phyloP scores from a whole-genome alignment of 768 basidiomycete genomes.

The Kondoa subrosea region DNA sequence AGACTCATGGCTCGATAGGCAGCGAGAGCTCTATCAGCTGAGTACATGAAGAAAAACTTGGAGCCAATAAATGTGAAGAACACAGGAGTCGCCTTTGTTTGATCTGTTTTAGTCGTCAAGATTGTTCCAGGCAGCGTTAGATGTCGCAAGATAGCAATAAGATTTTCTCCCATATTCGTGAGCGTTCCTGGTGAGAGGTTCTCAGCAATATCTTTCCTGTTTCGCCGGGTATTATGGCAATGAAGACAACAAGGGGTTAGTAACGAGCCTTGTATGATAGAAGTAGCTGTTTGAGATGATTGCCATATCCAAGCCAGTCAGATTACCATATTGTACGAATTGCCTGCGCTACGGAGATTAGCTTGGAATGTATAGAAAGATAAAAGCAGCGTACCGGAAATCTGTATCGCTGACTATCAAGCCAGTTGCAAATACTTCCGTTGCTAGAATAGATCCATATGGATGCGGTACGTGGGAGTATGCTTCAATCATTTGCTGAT shows the following conservation, averaged over 20 bases:
- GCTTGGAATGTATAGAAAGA: too few relatives aligned
- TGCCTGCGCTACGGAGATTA: conserved; percentile 94
- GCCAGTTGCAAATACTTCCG: conserved; percentile 82
- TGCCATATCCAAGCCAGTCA: conserved; percentile 90
- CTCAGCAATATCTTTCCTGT: conserved; percentile 58
- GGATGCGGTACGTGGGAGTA: conserved; percentile 74
- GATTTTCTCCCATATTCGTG: conserved; percentile 78
- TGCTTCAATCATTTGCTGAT: conserved; percentile 81
- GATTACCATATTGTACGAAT: conserved; percentile 51
- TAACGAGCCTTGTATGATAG: conserved; percentile 51
- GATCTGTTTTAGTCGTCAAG: conserved; percentile 19
- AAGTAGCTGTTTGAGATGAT: conserved; percentile 79
- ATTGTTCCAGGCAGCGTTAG: conserved; percentile 48
- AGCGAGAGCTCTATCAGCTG: conserved; percentile 29
- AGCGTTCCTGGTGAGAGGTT: conserved; percentile 72
- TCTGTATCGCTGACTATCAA: conserved; percentile 59
- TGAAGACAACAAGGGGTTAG: conserved; percentile 7
- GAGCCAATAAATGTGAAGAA: conserved; percentile 57
- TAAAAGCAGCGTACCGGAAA: conserved; percentile 12
- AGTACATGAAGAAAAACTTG: conserved; percentile 45
- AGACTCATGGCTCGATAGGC: conserved; percentile 20
- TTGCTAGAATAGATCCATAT: conserved; percentile 72
- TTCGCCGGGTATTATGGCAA: conserved; percentile 9
- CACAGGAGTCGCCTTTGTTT: conserved; percentile 34
- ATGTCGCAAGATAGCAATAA: conserved; percentile 56